These are phyloP conservation scores for Cubamyces lactineus DNA, from an alignment of 768 basidiomycete species.

Conservation along the genomic window DNA sequence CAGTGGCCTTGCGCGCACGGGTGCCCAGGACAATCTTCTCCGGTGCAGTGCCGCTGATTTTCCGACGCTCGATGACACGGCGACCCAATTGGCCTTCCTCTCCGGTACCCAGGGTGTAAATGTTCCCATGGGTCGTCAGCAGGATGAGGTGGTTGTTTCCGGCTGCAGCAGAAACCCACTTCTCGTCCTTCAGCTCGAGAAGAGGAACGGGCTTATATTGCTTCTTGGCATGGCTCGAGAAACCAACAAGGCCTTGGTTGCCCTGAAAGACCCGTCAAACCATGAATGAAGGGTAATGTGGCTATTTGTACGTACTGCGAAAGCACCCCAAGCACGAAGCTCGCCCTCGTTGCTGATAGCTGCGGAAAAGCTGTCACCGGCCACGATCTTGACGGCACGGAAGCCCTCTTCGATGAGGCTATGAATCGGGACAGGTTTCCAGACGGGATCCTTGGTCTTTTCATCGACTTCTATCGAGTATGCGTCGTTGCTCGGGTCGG, in stretches of 20 bases:
- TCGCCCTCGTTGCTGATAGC: constrained; percentile 82
- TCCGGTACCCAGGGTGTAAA: constrained; percentile 90
- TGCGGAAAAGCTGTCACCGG: constrained; percentile 88
- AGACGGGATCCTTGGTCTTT: constrained; percentile 22
- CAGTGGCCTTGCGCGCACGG: constrained; percentile 64
- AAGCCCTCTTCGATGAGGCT: constrained; percentile 78
- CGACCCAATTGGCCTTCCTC: constrained; percentile 92
- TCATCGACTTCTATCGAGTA: constrained; percentile 57
- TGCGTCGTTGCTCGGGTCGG: constrained; percentile 60
- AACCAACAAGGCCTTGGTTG: constrained; percentile 84
- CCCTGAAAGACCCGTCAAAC: constrained; percentile 45
- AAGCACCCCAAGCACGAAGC: constrained; percentile 86
- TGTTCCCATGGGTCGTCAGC: constrained; percentile 83
- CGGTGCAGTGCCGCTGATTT: constrained; percentile 87
- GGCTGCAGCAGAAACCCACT: constrained; percentile 73
- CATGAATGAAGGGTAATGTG: neutral
- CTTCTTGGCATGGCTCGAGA: constrained; percentile 64
- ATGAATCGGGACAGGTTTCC: constrained; percentile 54
- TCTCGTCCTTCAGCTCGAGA: constrained; percentile 65
- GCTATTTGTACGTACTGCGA: constrained; percentile 62
- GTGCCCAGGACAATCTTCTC: constrained; percentile 80
- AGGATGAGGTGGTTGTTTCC: constrained; percentile 91
- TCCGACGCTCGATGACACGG: constrained; percentile 84
- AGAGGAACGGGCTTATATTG: constrained; percentile 70
- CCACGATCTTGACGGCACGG: constrained; percentile 78